Evolutionary conservation across 2,329 filamentous ascomycete genomes (phyloP), one percentile per base, ranked within the genome.

Genomic region (Xylariaceae sp.): DNA sequence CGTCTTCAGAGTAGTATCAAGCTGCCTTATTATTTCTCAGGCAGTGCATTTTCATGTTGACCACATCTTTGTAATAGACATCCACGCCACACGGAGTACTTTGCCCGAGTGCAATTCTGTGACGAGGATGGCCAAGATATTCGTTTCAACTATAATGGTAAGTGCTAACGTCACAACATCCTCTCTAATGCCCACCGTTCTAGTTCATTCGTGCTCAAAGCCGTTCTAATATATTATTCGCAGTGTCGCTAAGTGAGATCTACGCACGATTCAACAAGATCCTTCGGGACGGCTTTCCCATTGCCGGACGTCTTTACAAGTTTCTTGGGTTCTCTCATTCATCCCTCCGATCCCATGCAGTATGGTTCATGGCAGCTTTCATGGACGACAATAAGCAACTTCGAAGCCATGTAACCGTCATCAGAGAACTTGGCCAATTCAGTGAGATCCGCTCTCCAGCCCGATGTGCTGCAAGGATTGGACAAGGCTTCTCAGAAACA

Each of bases 301-400:
- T 92, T 46, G 86, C 78, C 2, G 86, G 82, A 0, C 73, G 82
- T 11, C 62, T 66, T 1, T 90, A 82, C 59, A 67, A 69, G 0
- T 92, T 91, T 59, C 72, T 92, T 0, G 88, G 88, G 0, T 92
- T 90, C 65, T 90, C 87, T 0, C 85, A 91, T 64, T 92, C 87
- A 0, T 90, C 87, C 0, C 74, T 92, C 4, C 76, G 88, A 11
- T 76, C 82, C 1, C 86, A 89, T 51, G 83, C 84, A 0, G 83
- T 80, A 33, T 90, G 87, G 87, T 77, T 81, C 50, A 71, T 71
- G 38, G 75, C 77, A 0, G 66, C 71, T 0, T 82, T 81, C 44
- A 11, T 70, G 1, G 67, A 74, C 36, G 48, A 66, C 3, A 42
- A 67, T 0, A 51, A 51, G 6, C 31, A 54, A 2, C 48, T 66